Percentiles rank a stretch among this genome's conserved stretches.
These are phyloP conservation scores for Cercophora scortea DNA, from an alignment of 495 filamentous ascomycete genomes.

Conservation along the genomic window DNA sequence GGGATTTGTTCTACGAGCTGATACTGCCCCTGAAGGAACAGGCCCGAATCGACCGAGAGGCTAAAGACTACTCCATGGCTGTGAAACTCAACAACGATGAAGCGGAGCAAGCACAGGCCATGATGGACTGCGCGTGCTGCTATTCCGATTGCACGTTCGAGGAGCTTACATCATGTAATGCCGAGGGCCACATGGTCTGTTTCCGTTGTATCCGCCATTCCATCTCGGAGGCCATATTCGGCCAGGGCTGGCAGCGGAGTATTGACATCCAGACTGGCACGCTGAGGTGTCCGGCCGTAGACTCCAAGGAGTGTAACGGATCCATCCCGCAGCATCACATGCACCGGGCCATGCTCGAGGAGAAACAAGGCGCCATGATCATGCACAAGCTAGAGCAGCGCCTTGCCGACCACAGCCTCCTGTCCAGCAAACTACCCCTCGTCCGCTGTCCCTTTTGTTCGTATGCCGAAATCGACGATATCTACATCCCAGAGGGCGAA, in stretches of 20 bases:
- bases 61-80: slow-evolving; percentile 56
- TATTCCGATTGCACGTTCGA: slow-evolving; percentile 72
- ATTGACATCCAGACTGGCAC: slow-evolving; percentile 62
- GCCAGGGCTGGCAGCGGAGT: slow-evolving; percentile 81
- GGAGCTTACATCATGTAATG: slow-evolving; percentile 67
- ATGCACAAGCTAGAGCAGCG: slow-evolving; percentile 68
- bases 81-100: slow-evolving; percentile 63
- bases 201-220: slow-evolving; percentile 73
- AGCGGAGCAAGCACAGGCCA: slow-evolving; percentile 58
- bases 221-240: slow-evolving; percentile 78
- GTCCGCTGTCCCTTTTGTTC: slow-evolving; percentile 83
- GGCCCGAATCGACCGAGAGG: slow-evolving; percentile 48
- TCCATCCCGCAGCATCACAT: slow-evolving; percentile 59
- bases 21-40: slow-evolving; percentile 55
- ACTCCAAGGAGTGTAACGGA: slow-evolving; percentile 61
- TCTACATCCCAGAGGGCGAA: slow-evolving; percentile 50
- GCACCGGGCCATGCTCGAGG: slow-evolving; percentile 59
- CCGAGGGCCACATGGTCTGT: slow-evolving; percentile 74
- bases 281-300: slow-evolving; percentile 72
- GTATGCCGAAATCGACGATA: slow-evolving; percentile 82
- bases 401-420: slow-evolving; percentile 61
- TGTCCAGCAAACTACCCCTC: slow-evolving; percentile 64
- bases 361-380: slow-evolving; percentile 60
- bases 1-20: slow-evolving; percentile 63
- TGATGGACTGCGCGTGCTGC: slow-evolving; percentile 91